Evolutionary conservation across 2,329 filamentous ascomycete genomes (phyloP).

Genomic region (Aspergillus persii): DNA sequence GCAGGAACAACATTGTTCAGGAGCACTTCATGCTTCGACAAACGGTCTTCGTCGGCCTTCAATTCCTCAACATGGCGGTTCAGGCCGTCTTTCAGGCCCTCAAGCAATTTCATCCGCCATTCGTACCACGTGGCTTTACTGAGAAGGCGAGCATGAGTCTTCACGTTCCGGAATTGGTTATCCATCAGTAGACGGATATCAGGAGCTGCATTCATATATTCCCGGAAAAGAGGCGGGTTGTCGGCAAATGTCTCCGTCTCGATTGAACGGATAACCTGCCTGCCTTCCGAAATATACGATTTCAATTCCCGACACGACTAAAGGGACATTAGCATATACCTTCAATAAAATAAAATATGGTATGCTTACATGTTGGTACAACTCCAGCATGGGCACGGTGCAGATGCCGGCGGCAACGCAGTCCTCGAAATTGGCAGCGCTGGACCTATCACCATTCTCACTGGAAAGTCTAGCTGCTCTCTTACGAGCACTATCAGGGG

Average conservation of each 20-base stretch:
- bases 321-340: constrained; percentile 26
- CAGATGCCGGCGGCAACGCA: constrained; percentile 87
- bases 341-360: constrained; percentile 3
- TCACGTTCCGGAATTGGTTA: constrained; percentile 96
- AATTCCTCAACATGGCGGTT: constrained; percentile 73
- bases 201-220: constrained; percentile 81
- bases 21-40: constrained; percentile 67
- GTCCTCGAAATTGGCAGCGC: constrained; percentile 57
- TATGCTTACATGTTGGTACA: constrained; percentile 78
- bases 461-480: constrained; percentile 24
- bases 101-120: constrained; percentile 86
- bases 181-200: constrained; percentile 87
- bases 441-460: constrained; percentile 21
- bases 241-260: constrained; percentile 85
- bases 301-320: constrained; percentile 89
- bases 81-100: constrained; percentile 78
- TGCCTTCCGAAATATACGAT: constrained; percentile 91
- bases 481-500: constrained; percentile 50
- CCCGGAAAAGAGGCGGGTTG: constrained; percentile 85
- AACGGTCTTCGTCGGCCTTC: constrained; percentile 65
- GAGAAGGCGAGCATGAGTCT: constrained; percentile 81
- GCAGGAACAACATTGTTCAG: constrained; percentile 66
- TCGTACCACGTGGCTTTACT: constrained; percentile 99
- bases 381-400: constrained; percentile 85
- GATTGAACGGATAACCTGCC: constrained; percentile 84